Conservation (phyloP, 2,329 filamentous ascomycete genomes). For the Verticillium nubilum region DNA sequence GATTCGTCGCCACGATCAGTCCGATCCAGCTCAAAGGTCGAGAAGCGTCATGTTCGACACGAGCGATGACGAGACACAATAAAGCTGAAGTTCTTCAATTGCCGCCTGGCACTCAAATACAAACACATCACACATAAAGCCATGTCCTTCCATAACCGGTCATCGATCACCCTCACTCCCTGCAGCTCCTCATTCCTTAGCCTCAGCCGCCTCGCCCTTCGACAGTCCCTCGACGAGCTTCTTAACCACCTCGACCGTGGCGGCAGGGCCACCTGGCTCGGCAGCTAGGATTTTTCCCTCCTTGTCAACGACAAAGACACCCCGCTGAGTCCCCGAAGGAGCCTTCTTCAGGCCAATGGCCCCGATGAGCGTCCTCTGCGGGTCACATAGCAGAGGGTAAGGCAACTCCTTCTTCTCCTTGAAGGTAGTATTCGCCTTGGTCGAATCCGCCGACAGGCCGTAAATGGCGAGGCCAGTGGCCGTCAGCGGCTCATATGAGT, state of each 20-base stretch:
- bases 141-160: neutral
- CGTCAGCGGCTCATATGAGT: conserved; percentile 71
- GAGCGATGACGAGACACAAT: no score
- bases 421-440: conserved; percentile 91
- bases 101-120: no score
- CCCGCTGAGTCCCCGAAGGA: conserved; percentile 74
- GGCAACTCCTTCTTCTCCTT: conserved; percentile 85
- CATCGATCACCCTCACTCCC: neutral
- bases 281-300: conserved; percentile 71
- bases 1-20: no score
- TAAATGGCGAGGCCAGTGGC: conserved; percentile 79
- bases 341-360: conserved; percentile 88
- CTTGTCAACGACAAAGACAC: conserved; percentile 85
- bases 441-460: conserved; percentile 80
- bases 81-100: no score
- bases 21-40: no score
- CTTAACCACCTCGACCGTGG: conserved; percentile 72
- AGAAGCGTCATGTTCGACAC: no score
- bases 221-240: conserved; percentile 54
- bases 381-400: conserved; percentile 85
- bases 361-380: conserved; percentile 64
- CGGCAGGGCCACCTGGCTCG: conserved; percentile 69
- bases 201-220: conserved; percentile 12
- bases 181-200: conserved; percentile 11
- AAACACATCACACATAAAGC: no score